phyloP scores from a whole-genome alignment of 495 filamentous ascomycete genomes.

The Penicillium soppii region DNA sequence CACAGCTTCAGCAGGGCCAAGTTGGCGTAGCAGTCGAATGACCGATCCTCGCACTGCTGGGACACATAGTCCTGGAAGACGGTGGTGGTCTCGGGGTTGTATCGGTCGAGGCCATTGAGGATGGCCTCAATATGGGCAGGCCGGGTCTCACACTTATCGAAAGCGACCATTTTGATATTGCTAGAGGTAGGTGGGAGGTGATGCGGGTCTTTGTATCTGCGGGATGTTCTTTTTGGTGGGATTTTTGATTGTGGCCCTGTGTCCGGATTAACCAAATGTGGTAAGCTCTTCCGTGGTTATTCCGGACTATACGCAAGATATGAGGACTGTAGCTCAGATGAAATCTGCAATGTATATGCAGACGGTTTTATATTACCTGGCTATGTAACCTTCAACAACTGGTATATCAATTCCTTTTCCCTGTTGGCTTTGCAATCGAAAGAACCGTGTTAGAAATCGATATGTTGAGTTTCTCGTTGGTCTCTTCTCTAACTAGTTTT shows the following conservation, averaged over 20 bases:
- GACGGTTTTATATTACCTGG: too few species aligned
- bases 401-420: too few species aligned
- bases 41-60: constrained; percentile 91
- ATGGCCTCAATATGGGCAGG: constrained; percentile 89
- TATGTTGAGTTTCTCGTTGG: too few species aligned
- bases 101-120: constrained; percentile 90
- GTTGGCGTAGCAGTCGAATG: constrained; percentile 95
- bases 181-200: constrained; percentile 22
- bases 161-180: constrained; percentile 47
- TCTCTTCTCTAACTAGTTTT: too few species aligned
- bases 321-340: too few species aligned
- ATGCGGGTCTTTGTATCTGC: constrained; percentile 28
- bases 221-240: constrained; percentile 37
- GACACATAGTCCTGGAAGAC: constrained; percentile 94
- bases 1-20: constrained; percentile 95
- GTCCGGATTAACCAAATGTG: constrained; percentile 15
- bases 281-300: constrained; percentile 24
- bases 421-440: too few species aligned
- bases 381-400: too few species aligned
- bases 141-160: constrained; percentile 60
- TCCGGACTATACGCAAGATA: constrained; percentile 21
- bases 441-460: too few species aligned
- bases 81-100: constrained; percentile 95
- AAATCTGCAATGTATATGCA: too few species aligned
- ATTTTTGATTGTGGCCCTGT: constrained; percentile 43